Evolutionary conservation across 371 early-diverging fungal genomes (phyloP), one percentile per base, ranked within the genome.

Genomic region (Conidiobolus incongruus): DNA sequence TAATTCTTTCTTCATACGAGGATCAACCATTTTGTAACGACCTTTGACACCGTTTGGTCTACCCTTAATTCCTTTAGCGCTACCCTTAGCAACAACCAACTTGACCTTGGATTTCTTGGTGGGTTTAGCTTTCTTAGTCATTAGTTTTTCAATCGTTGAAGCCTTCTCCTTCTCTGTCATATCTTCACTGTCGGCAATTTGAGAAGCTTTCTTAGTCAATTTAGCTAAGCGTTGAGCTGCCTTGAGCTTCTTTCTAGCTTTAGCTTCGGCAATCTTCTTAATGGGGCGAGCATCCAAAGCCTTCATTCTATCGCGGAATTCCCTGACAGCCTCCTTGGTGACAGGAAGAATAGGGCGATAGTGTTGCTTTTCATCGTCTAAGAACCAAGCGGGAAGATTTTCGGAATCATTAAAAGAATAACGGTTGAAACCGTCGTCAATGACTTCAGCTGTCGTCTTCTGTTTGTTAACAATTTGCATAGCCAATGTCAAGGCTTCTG

Each of bases 261-360:
- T 93, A 39, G 97, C 95, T 64, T 96, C 97, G n/a, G 83, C 85
- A 26, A 94, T 79, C 75, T 94, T 96, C 60, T 94, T 94, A 60
- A 94, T 93, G 16, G 95, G 93, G 30, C 92, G 82, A 10, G 90
- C 91, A 60, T 94, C 78, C 47, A 96, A 56, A 4, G 81, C 89
- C 56, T 70, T 69, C 50, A 84, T 64, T 44, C 77, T 72, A 29
- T 82, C 79, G 49, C 68, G 61, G 40, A 93, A 66, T 38, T 80
- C 70, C 29, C 77, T 62, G 33, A 91, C 80, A 2, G 95, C 91
- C 62, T 96, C 94, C 58, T 93, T 92, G 24, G 95, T 86, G 19
- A 91, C 75, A 11, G 95, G 95, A 24, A 85, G 52, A 50, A 73
- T 62, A 15, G 84, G 85, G 47, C 81, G 73, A 65, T 81, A 88